phyloP scores from a whole-genome alignment of 306 rosid genomes.

The Aeschynomene evenia region DNA sequence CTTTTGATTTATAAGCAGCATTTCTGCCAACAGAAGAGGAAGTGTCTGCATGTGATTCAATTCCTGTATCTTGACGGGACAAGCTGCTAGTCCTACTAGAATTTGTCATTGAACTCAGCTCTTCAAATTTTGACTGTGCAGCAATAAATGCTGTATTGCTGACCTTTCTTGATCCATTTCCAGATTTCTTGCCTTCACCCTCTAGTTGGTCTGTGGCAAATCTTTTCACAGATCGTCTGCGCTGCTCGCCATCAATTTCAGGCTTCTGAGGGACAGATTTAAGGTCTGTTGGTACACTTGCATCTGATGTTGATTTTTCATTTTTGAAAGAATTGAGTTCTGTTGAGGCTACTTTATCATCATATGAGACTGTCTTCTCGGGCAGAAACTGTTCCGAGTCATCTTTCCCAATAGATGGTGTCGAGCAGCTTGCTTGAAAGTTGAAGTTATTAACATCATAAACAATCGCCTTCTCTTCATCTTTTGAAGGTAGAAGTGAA shows the following conservation, averaged over 20 bases:
- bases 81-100: slow-evolving; percentile 40
- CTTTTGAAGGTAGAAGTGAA: slow-evolving; percentile 50
- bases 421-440: slow-evolving; percentile 41
- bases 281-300: slow-evolving; percentile 38
- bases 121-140: slow-evolving; percentile 78
- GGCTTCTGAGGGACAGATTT: slow-evolving; percentile 41
- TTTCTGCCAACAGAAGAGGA: slow-evolving; percentile 34
- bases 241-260: slow-evolving; percentile 51
- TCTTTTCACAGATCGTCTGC: slow-evolving; percentile 53
- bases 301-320: slow-evolving; percentile 32
- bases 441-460: slow-evolving; percentile 45
- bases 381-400: slow-evolving; percentile 46
- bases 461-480: slow-evolving; percentile 54
- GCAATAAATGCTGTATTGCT: slow-evolving; percentile 71
- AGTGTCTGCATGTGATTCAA: slow-evolving; percentile 48
- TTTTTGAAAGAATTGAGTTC: slow-evolving; percentile 41
- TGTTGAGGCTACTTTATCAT: slow-evolving; percentile 36
- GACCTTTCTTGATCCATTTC: slow-evolving; percentile 55
- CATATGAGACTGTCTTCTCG: slow-evolving; percentile 43
- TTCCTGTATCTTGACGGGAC: slow-evolving; percentile 48
- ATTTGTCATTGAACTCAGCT: slow-evolving; percentile 49
- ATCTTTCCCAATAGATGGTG: slow-evolving; percentile 37
- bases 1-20: slow-evolving; percentile 51
- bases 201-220: slow-evolving; percentile 65
- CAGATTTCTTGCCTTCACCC: slow-evolving; percentile 62